phyloP scores from a whole-genome alignment of 495 filamentous ascomycete genomes.

The Trichoderma orchidacearum region DNA sequence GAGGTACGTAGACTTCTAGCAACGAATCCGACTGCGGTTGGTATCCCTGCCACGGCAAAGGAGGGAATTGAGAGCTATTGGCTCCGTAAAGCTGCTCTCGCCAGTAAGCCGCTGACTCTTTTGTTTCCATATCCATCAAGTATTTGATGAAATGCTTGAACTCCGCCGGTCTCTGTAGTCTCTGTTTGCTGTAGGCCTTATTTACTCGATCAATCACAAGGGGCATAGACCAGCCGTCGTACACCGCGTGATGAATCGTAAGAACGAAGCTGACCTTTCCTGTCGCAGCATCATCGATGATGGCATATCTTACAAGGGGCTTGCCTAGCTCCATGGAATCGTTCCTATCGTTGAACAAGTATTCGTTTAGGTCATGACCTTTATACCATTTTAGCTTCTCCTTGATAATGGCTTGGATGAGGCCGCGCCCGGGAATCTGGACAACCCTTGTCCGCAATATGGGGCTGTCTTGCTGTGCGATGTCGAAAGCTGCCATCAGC shows the following conservation, averaged over 20 bases:
- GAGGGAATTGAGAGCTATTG: slow-evolving; percentile 41
- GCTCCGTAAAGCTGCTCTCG: slow-evolving; percentile 32
- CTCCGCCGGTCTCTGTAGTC: slow-evolving; percentile 28
- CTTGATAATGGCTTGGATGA: slow-evolving; percentile 45
- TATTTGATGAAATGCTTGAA: slow-evolving; percentile 32
- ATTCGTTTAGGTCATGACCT: slow-evolving; percentile 27
- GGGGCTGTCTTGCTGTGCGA: slow-evolving; percentile 26
- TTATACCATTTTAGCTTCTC: slow-evolving; percentile 32
- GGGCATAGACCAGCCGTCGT: slow-evolving; percentile 53
- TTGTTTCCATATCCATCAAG: slow-evolving; percentile 19
- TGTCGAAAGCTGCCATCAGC: slow-evolving; percentile 37
- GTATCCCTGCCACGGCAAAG: slow-evolving; percentile 39
- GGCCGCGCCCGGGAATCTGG: slow-evolving; percentile 35
- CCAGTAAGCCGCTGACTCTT: slow-evolving; percentile 24
- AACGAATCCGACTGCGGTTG: slow-evolving; percentile 38
- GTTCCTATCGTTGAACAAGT: slow-evolving; percentile 27
- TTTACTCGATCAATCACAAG: slow-evolving; percentile 42
- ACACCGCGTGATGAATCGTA: slow-evolving; percentile 55
- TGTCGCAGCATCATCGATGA: slow-evolving; percentile 23
- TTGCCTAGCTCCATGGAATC: slow-evolving; percentile 40
- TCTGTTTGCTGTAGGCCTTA: slow-evolving; percentile 16
- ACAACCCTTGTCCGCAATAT: slow-evolving; percentile 49
- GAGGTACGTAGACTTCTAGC: slow-evolving; percentile 33
- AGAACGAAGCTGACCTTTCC: slow-evolving; percentile 35
- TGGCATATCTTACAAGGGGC: slow-evolving; percentile 38